Base-by-base conservation (phyloP, 371 early-diverging fungal genomes). In the Actinomortierella wolfii region DNA sequence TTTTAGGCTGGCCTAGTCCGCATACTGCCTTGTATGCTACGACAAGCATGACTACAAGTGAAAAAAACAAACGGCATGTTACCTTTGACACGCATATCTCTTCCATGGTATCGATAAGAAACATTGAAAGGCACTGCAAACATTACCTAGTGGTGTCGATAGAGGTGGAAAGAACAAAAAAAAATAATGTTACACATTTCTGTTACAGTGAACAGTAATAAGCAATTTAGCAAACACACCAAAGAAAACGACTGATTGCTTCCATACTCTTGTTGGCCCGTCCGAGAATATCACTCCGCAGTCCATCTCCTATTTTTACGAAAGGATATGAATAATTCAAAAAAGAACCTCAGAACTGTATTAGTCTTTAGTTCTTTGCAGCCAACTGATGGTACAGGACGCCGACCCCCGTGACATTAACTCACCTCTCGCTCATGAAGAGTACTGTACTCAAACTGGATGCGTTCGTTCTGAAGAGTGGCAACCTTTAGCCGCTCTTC, bases 381-480 rank as follows among this genome's bases (percentile, higher is more conserved):
- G n/a, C n/a, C n/a, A n/a, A n/a, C n/a, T n/a, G n/a, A n/a, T n/a
- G n/a, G n/a, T n/a, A n/a, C n/a, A n/a, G n/a, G n/a, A n/a, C n/a
- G n/a, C 17, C 14, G 11, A 51, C 17, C 15, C 17, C n/a, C 0
- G 4, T 45, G 23, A 26, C 13, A 3, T 7, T 23, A 25, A 11
- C 56, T 47, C 58, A 43, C 71, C 59, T 61, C 67, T 41, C 40
- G 24, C 2, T 73, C 73, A 1, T 62, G 59, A 13, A 73, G 52
- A 50, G 62, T 66, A 14, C 56, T 59, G 53, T 66, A 73, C 20
- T 73, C 73, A 50, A 73, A 49, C 48, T 73, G 73, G 55, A 73
- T 73, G 59, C 73, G 45, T 25, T 73, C 73, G 15, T 73, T 66
- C 0, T 73, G 67, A 13, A 62, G 66, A 20, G 24, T 14, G 9